phyloP scores from a whole-genome alignment of 306 rosid genomes.

The Citrullus amarus region DNA sequence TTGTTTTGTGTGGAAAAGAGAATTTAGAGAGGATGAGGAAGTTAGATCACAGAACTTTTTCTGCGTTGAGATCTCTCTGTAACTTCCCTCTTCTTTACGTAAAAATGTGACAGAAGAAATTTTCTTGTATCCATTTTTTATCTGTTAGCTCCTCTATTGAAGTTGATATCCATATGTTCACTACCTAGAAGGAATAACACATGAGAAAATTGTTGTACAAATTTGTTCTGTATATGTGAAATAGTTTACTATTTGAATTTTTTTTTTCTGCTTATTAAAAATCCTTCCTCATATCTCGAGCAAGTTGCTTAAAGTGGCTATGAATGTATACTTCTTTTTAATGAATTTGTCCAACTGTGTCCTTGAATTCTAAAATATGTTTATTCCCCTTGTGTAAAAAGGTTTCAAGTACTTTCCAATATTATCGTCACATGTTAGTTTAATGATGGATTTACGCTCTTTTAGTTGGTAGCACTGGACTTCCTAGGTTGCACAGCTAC shows the following conservation, averaged over 20 bases:
- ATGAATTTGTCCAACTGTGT: too few species aligned
- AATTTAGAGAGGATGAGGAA: too few species aligned
- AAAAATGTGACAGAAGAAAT: too few species aligned
- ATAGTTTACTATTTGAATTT: neutral
- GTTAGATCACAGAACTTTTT: too few species aligned
- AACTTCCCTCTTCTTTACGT: too few species aligned
- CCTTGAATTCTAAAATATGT: neutral
- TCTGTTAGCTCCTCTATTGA: neutral
- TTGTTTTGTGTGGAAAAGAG: too few species aligned
- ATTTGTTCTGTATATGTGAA: neutral
- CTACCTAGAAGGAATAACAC: neutral
- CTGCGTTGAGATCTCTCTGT: too few species aligned
- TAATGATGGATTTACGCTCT: neutral
- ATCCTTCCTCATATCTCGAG: neutral
- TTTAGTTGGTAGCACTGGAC: conserved; percentile 88
- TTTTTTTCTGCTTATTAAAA: neutral
- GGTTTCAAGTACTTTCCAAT: neutral
- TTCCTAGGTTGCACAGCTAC: conserved; percentile 90
- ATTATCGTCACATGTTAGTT: neutral
- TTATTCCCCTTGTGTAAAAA: neutral
- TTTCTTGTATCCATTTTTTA: neutral
- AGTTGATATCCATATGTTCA: neutral
- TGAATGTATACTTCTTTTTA: too few species aligned
- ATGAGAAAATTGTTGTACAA: neutral
- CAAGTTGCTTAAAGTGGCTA: neutral